Evolutionary conservation across 495 filamentous ascomycete species (phyloP), one percentile per base, ranked within the genome.

Genomic region (Echria macrotheca): DNA sequence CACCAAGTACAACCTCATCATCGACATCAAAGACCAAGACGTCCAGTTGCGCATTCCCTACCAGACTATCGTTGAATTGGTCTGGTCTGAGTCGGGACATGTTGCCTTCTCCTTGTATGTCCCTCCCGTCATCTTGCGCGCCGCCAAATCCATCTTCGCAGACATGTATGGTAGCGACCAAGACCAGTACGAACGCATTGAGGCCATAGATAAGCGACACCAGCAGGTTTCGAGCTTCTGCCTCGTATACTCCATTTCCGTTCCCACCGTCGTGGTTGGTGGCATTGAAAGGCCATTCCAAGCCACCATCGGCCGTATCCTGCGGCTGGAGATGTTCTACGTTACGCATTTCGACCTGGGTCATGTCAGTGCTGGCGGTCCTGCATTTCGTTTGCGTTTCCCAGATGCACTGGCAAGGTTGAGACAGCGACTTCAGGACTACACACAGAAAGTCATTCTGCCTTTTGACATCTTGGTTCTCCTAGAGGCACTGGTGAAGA

Each of bases 401-500:
- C 15, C 8, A 5, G 47, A 50, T 5, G 50, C 47, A 1, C 18
- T 60, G 15, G 41, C 14, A 8, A 25, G 6, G 3, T 54, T 73
- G 19, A 54, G 41, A 15, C 15, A 4, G 1, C 26, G 48, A 6
- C 53, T 74, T 4, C 1, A 10, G 0, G 4, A 47, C 0, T 62
- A 47, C 48, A 41, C 33, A 28, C 15, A 8, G 12, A 32, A 15
- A 0, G 32, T 21, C 8, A 29, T 28, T 6, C 49, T 67, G 22
- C 71, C 63, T 0, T 73, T 66, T 41, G 64, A 49, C 14, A 52
- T 65, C 12, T 61, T 66, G 2, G 78, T 77, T 43, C 69, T 81
- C 42, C 61, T 81, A 3, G 70, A 81, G 41, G 73, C 70, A 15
- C 63, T 84, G 5, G 71, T 73, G 4, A 62, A 69, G 44, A 80